Conservation (phyloP, 495 filamentous ascomycete species). For the Annulohypoxylon nitens region DNA sequence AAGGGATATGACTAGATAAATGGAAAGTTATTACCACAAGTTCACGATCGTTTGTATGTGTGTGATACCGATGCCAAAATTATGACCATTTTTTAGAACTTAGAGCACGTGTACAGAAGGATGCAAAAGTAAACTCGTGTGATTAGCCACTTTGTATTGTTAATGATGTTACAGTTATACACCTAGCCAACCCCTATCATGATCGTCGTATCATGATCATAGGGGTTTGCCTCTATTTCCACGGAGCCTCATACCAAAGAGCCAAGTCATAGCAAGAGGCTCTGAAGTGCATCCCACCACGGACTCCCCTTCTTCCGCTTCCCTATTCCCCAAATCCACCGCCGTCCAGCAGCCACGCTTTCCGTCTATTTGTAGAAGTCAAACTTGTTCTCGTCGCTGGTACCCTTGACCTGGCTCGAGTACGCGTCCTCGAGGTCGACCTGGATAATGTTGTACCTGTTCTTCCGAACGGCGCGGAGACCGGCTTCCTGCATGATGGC, state of each 20-base stretch:
- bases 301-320: background rate
- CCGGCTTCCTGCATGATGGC: conserved; percentile 99
- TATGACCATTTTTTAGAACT: background rate
- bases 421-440: conserved; percentile 96
- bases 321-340: background rate
- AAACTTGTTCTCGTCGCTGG: conserved; percentile 82
- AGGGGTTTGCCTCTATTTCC: conserved; percentile 16
- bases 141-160: conserved; percentile 37
- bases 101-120: background rate
- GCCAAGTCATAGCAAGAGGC: background rate
- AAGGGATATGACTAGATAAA: conserved; percentile 30
- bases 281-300: background rate
- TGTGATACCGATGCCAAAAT: background rate
- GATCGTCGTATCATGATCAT: background rate
- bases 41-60: background rate
- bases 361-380: conserved; percentile 73
- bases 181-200: conserved; percentile 13
- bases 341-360: background rate
- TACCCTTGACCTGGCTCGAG: conserved; percentile 91
- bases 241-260: conserved; percentile 1
- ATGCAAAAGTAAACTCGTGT: conserved; percentile 8
- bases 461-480: conserved; percentile 94
- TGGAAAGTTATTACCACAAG: conserved; percentile 13
- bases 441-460: conserved; percentile 99
- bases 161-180: conserved; percentile 45